Conservation (phyloP, 495 filamentous ascomycete genomes). For the Penicillium angulare region DNA sequence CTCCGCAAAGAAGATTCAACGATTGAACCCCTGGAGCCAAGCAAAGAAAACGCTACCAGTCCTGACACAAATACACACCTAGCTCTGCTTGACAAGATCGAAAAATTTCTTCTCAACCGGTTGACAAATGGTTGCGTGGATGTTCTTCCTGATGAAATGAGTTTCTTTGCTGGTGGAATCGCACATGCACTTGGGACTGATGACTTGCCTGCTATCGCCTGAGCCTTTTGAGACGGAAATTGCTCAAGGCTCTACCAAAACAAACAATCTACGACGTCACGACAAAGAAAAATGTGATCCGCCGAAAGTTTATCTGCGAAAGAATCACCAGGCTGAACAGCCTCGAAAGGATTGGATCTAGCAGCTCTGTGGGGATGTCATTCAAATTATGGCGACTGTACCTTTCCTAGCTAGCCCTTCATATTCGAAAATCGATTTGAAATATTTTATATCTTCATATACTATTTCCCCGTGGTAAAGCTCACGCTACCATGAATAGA, state of each 20-base stretch:
- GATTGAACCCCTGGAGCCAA: not conserved
- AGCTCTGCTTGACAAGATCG: slow-evolving; percentile 33
- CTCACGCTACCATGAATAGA: too few species aligned
- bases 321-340: slow-evolving; percentile 11
- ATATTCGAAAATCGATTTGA: slow-evolving; percentile 12
- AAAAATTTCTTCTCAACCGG: slow-evolving; percentile 35
- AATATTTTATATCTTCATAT: not conserved
- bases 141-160: slow-evolving; percentile 39
- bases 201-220: slow-evolving; percentile 15
- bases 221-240: not conserved
- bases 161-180: slow-evolving; percentile 45
- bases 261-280: slow-evolving; percentile 7
- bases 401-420: slow-evolving; percentile 12
- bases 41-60: not conserved
- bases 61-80: not conserved
- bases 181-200: slow-evolving; percentile 37
- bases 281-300: slow-evolving; percentile 14
- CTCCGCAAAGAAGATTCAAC: slow-evolving; percentile 24
- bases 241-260: not conserved
- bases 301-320: slow-evolving; percentile 5
- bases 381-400: not conserved
- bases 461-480: too few species aligned
- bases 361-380: slow-evolving; percentile 3
- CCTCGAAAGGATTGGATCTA: slow-evolving; percentile 19
- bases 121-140: slow-evolving; percentile 31